These are phyloP conservation scores for Citrus hindsii DNA, from an alignment of 345 rosid genomes.

Conservation along the genomic window DNA sequence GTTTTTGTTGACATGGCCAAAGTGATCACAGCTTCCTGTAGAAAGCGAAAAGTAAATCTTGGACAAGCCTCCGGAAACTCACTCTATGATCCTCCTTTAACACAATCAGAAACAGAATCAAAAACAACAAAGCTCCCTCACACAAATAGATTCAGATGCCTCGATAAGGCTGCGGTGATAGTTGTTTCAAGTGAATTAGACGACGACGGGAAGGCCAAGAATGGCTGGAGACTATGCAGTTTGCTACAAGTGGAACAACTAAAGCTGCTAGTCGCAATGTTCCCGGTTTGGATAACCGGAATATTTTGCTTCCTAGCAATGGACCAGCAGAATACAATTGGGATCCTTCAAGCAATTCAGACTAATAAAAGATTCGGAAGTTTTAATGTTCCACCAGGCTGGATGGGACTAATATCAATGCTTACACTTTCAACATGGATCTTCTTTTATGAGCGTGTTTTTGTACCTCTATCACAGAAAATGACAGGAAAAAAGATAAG, in stretches of 20 bases:
- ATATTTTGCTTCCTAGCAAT: conserved; percentile 42
- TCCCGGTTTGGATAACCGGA: conserved; percentile 46
- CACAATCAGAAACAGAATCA: conserved; percentile 10
- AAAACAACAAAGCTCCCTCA: conserved; percentile 25
- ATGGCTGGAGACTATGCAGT: conserved; percentile 41
- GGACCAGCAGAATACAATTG: conserved; percentile 54
- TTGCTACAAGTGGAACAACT: conserved; percentile 40
- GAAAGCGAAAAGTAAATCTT: conserved; percentile 19
- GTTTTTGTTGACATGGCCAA: conserved; percentile 47
- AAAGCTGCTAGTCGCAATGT: conserved; percentile 30
- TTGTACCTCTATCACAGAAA: conserved; percentile 30
- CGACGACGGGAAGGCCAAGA: conserved; percentile 33
- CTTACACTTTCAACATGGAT: conserved; percentile 64
- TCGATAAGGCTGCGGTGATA: conserved; percentile 54
- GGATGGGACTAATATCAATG: conserved; percentile 66
- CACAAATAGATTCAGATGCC: conserved; percentile 33
- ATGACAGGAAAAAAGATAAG: conserved; percentile 33
- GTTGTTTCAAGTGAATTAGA: conserved; percentile 37
- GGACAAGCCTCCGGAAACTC: background rate
- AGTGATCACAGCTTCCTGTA: conserved; percentile 41
- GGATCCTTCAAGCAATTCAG: conserved; percentile 57
- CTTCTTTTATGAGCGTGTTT: conserved; percentile 45
- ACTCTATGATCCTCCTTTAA: conserved; percentile 41
- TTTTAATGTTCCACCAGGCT: conserved; percentile 58
- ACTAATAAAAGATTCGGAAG: conserved; percentile 24